phyloP scores from a whole-genome alignment of 768 basidiomycete genomes.

The Boletus rufocinnamomeus region DNA sequence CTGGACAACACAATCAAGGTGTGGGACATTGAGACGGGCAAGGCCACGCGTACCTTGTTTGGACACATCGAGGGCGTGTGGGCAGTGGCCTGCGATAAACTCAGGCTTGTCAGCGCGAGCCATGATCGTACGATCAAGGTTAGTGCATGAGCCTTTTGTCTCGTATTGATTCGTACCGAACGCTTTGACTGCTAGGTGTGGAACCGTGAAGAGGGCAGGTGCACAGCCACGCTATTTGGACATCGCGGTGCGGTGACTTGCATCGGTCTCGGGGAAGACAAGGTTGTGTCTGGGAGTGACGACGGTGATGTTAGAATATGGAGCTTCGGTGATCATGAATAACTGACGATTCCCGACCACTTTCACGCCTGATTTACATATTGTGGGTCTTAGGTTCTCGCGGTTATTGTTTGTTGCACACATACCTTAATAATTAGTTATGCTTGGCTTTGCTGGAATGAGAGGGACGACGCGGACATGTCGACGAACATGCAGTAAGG shows the following conservation, averaged over 20 bases:
- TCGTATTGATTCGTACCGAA: constrained; percentile 3
- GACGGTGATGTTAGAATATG: constrained; percentile 87
- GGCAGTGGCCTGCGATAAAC: constrained; percentile 90
- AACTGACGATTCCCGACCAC: neutral
- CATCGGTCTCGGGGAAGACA: constrained; percentile 87
- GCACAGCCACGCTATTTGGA: constrained; percentile 87
- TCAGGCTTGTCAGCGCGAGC: constrained; percentile 89
- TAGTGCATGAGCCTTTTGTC: constrained; percentile 22
- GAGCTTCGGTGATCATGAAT: constrained; percentile 53
- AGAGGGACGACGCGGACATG: neutral
- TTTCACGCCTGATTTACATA: neutral
- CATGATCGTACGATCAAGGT: constrained; percentile 99
- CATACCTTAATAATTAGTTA: constrained; percentile 2
- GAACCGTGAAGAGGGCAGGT: constrained; percentile 87
- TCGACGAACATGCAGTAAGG: neutral
- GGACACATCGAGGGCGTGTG: constrained; percentile 99
- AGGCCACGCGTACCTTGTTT: constrained; percentile 80
- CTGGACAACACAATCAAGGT: constrained; percentile 94
- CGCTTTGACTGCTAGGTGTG: constrained; percentile 62
- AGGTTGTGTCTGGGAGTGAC: constrained; percentile 95
- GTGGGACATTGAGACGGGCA: constrained; percentile 92
- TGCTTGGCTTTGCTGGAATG: neutral
- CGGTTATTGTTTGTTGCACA: neutral
- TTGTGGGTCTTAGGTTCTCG: neutral
- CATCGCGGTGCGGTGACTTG: constrained; percentile 95